Evolutionary conservation across 768 basidiomycete genomes (phyloP).

Genomic region (Phanerochaete sordida): DNA sequence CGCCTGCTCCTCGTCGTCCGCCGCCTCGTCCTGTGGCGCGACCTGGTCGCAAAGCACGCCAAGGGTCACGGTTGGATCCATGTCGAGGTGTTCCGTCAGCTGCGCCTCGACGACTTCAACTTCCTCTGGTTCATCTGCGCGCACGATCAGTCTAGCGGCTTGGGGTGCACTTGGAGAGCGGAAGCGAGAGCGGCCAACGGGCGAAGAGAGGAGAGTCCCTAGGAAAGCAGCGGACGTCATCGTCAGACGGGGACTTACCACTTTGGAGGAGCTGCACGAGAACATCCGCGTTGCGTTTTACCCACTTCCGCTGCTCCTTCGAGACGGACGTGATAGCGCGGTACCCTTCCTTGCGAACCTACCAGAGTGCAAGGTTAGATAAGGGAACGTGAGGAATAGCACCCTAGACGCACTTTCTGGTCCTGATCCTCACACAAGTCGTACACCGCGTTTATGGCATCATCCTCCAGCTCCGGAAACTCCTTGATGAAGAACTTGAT

Average conservation of each 20-base stretch:
- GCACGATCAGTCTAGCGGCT: slow-evolving; percentile 20
- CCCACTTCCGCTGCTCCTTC: slow-evolving; percentile 48
- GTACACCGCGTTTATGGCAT: slow-evolving; percentile 73
- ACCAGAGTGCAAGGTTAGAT: neutral
- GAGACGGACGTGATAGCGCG: slow-evolving; percentile 52
- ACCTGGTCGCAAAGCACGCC: slow-evolving; percentile 71
- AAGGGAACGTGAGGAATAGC: neutral
- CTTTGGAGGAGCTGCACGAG: slow-evolving; percentile 73
- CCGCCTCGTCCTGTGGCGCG: slow-evolving; percentile 42
- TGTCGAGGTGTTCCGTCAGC: slow-evolving; percentile 57
- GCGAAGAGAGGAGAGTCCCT: neutral
- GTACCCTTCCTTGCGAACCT: slow-evolving; percentile 75
- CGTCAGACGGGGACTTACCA: slow-evolving; percentile 42
- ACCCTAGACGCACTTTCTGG: slow-evolving; percentile 36
- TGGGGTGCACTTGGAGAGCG: neutral
- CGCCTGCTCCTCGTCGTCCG: slow-evolving; percentile 55
- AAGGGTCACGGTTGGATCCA: slow-evolving; percentile 58
- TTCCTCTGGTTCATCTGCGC: slow-evolving; percentile 58
- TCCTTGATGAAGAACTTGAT: slow-evolving; percentile 59
- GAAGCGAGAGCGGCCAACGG: neutral
- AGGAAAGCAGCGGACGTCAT: neutral
- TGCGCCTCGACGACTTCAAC: slow-evolving; percentile 58
- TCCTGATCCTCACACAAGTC: slow-evolving; percentile 73
- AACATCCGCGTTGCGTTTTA: slow-evolving; percentile 72
- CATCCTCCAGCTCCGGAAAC: slow-evolving; percentile 70